These are phyloP conservation scores for Fusarium illudens DNA, from an alignment of 2,329 filamentous ascomycete species.

Conservation along the genomic window DNA sequence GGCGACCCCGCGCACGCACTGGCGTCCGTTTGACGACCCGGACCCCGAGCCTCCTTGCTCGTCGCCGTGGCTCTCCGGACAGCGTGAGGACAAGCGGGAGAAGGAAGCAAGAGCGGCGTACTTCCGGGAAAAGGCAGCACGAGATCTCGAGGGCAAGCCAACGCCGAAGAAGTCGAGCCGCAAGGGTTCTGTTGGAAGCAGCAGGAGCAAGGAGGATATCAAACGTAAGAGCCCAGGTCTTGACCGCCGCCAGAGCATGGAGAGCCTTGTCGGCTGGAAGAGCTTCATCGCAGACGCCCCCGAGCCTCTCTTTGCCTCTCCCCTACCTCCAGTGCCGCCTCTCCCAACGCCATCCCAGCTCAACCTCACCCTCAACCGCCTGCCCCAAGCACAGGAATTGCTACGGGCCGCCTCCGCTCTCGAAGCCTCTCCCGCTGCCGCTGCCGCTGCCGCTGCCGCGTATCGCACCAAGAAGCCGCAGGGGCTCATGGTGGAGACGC, in stretches of 20 bases:
- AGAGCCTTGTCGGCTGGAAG: slow-evolving; percentile 36
- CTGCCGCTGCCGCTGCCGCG: slow-evolving; percentile 4
- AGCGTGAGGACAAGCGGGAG: slow-evolving; percentile 26
- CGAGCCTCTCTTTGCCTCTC: slow-evolving; percentile 36
- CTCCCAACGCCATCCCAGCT: slow-evolving; percentile 33
- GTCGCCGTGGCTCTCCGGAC: slow-evolving; percentile 35
- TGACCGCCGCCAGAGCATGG: slow-evolving; percentile 31
- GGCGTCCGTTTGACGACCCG: slow-evolving; percentile 41
- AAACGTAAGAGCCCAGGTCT: background rate
- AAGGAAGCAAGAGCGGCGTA: slow-evolving; percentile 33
- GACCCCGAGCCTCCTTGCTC: slow-evolving; percentile 31
- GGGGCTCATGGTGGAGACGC: slow-evolving; percentile 38
- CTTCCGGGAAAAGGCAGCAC: slow-evolving; percentile 35
- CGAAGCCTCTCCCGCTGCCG: slow-evolving; percentile 3
- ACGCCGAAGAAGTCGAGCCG: slow-evolving; percentile 10
- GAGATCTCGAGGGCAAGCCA: slow-evolving; percentile 8
- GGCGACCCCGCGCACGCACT: slow-evolving; percentile 32
- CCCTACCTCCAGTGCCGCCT: slow-evolving; percentile 41
- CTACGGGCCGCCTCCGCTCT: slow-evolving; percentile 3
- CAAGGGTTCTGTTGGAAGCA: slow-evolving; percentile 22
- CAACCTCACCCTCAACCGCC: slow-evolving; percentile 17
- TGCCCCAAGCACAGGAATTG: slow-evolving; percentile 7
- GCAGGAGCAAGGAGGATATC: slow-evolving; percentile 15
- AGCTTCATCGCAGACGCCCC: slow-evolving; percentile 38
- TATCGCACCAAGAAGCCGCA: slow-evolving; percentile 40